Evolutionary conservation across 805 yeast species (phyloP).

Genomic region (Candida easanensis): DNA sequence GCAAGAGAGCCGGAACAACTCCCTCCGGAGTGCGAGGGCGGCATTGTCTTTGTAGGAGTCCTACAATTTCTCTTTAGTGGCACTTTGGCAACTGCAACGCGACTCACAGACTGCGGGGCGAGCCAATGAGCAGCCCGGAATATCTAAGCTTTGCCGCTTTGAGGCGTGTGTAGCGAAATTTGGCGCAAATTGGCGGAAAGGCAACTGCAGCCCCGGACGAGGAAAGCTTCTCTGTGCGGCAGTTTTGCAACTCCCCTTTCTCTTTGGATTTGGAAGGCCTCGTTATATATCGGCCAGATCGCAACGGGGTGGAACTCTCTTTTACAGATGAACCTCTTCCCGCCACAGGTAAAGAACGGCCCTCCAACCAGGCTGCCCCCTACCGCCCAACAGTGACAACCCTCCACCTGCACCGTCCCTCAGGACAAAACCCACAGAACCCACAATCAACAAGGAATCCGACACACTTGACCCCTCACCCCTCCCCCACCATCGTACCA

Average conservation of each 20-base stretch:
- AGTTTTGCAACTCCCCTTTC: background rate
- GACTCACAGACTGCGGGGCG: slow-evolving; percentile 7
- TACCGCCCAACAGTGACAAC: too few relatives aligned
- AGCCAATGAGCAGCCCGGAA: slow-evolving; percentile 11
- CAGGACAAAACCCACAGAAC: background rate
- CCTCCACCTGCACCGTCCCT: background rate
- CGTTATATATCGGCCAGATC: slow-evolving; percentile 1
- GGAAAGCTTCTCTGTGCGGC: background rate
- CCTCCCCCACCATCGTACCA: background rate
- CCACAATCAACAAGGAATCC: background rate
- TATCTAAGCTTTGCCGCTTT: slow-evolving; percentile 4
- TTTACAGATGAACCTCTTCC: background rate
- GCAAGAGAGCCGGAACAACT: background rate
- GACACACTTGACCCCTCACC: background rate
- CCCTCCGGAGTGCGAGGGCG: background rate
- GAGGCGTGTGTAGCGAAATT: background rate
- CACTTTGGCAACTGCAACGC: background rate
- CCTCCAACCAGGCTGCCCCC: background rate
- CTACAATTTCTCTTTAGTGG: background rate
- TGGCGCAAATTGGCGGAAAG: background rate
- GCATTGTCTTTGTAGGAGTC: slow-evolving; percentile 2
- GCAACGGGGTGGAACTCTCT: background rate
- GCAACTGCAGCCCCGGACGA: background rate
- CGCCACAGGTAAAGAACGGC: background rate
- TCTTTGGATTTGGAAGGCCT: background rate